Percentiles rank a stretch among this genome's conserved stretches.
These are phyloP conservation scores for Globisporangium abappressorium DNA, from an alignment of 352 stramenopile genomes.

Conservation along the genomic window DNA sequence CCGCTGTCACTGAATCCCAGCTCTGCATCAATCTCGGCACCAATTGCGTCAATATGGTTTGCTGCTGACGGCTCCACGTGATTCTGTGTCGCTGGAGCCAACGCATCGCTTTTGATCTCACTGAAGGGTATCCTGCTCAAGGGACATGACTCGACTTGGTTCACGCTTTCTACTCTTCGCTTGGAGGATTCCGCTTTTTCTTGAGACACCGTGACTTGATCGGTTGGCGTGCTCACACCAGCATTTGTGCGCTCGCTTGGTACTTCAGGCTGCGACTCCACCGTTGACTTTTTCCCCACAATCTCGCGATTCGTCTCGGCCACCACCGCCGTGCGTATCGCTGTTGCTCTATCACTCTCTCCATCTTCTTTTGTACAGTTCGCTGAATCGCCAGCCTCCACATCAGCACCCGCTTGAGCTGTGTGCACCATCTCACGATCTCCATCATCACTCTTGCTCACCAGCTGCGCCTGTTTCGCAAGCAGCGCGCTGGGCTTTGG, in stretches of 20 bases:
- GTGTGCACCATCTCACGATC: background rate
- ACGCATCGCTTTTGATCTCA: background rate
- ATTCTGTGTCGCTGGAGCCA: background rate
- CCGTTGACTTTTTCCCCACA: too few species aligned
- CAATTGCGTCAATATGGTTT: slow-evolving; percentile 19
- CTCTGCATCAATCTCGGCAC: slow-evolving; percentile 22
- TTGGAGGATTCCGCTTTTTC: background rate
- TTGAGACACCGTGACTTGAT: background rate
- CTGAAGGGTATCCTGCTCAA: background rate
- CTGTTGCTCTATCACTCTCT: background rate
- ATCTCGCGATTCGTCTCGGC: background rate
- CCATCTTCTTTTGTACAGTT: background rate
- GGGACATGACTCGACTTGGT: background rate
- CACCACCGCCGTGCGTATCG: background rate
- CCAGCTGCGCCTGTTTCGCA: background rate
- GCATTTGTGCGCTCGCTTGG: background rate
- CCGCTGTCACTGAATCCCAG: slow-evolving; percentile 26
- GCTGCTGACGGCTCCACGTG: background rate
- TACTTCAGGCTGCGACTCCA: too few species aligned
- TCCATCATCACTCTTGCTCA: background rate
- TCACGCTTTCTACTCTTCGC: background rate
- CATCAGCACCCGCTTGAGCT: background rate
- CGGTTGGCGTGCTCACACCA: background rate
- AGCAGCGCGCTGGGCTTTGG: background rate
- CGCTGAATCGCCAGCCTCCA: background rate